Evolutionary conservation across 2,329 filamentous ascomycete species (phyloP).

Genomic region (Fonsecaea multimorphosa): DNA sequence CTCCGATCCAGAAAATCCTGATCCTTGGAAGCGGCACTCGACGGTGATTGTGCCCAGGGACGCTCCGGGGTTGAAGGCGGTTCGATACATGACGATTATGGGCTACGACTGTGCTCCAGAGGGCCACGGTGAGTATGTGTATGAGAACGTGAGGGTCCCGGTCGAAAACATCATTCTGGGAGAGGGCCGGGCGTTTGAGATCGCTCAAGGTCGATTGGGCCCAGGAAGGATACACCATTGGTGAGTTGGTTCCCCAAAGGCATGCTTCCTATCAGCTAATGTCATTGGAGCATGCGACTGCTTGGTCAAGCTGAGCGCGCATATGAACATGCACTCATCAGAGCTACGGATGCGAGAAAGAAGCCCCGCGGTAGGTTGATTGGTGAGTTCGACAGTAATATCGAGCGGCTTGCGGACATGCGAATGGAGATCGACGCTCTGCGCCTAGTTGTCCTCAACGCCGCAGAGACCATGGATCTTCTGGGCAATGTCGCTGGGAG

Average conservation of each 20-base stretch:
- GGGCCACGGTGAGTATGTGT: conserved; percentile 82
- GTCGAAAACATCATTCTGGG: conserved; percentile 73
- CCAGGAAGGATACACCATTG: conserved; percentile 87
- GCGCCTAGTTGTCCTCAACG: conserved; percentile 82
- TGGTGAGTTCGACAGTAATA: conserved; percentile 80
- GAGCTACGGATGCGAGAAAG: conserved; percentile 82
- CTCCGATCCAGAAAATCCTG: conserved; percentile 71
- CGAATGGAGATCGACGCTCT: conserved; percentile 85
- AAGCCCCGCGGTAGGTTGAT: conserved; percentile 83
- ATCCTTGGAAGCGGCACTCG: conserved; percentile 80
- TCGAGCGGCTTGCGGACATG: conserved; percentile 83
- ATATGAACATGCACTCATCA: conserved; percentile 84
- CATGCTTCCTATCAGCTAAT: background rate
- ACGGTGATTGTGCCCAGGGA: conserved; percentile 78
- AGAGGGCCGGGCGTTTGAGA: conserved; percentile 85
- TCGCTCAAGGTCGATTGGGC: conserved; percentile 86
- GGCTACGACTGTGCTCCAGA: conserved; percentile 83
- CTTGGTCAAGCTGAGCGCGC: conserved; percentile 83
- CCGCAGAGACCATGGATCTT: conserved; percentile 84
- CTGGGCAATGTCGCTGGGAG: conserved; percentile 81
- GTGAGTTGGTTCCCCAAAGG: background rate
- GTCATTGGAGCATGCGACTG: conserved; percentile 68
- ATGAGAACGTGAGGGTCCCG: conserved; percentile 80
- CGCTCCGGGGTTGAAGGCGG: conserved; percentile 78
- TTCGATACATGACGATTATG: conserved; percentile 84